These are phyloP conservation scores for Metarhizium guizhouense DNA, from an alignment of 2,329 filamentous ascomycete genomes.

Conservation along the genomic window DNA sequence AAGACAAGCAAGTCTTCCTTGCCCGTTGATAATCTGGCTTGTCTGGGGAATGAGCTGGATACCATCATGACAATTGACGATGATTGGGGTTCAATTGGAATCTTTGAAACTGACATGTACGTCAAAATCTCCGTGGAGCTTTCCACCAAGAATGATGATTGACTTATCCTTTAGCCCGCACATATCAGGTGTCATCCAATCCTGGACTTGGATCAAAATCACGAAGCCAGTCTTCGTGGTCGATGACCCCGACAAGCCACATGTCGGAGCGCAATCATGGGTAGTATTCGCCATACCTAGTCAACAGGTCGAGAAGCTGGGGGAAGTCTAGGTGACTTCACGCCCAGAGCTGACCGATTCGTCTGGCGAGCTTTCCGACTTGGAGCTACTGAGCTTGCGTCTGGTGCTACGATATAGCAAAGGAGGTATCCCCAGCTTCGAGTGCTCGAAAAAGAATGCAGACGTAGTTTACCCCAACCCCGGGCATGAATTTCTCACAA, in stretches of 20 bases:
- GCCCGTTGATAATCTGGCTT: too few relatives aligned
- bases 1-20: too few relatives aligned
- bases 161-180: not conserved
- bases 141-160: not conserved
- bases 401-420: slow-evolving; percentile 12
- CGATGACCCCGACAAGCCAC: not conserved
- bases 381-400: slow-evolving; percentile 7
- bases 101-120: too few relatives aligned
- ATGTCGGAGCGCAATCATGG: not conserved
- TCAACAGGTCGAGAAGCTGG: not conserved
- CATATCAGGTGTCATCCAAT: not conserved
- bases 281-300: not conserved
- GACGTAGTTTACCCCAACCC: not conserved
- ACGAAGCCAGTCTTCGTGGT: not conserved
- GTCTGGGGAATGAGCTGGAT: too few relatives aligned
- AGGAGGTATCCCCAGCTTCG: slow-evolving; percentile 15
- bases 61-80: too few relatives aligned
- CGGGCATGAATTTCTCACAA: not conserved
- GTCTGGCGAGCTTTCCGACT: not conserved
- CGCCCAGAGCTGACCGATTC: not conserved
- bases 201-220: not conserved
- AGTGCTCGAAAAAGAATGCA: slow-evolving; percentile 6
- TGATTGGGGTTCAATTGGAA: too few relatives aligned
- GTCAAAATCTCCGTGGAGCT: too few relatives aligned
- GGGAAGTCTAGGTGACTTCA: not conserved